phyloP scores from a whole-genome alignment of 306 rosid species.

The Rosa persica region DNA sequence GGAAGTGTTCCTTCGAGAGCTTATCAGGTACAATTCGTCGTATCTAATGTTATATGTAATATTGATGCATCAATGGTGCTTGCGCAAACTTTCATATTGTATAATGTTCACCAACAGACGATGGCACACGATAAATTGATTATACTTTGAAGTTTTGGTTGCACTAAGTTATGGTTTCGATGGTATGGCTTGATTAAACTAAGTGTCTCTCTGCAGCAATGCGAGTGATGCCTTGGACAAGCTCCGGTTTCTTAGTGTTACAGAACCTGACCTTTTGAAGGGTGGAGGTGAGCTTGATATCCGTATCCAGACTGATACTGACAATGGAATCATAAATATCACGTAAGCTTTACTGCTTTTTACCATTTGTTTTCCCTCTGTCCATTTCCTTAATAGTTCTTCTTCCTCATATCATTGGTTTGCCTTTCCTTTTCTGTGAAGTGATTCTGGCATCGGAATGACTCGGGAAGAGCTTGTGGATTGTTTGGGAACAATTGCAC shows the following conservation, averaged over 20 bases:
- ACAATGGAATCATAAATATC: slow-evolving; percentile 74
- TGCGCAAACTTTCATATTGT: background rate
- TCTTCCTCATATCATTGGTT: background rate
- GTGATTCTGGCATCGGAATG: slow-evolving; percentile 97
- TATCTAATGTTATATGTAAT: background rate
- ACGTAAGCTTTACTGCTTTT: slow-evolving; percentile 46
- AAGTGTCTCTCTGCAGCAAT: slow-evolving; percentile 49
- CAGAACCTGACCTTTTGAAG: slow-evolving; percentile 71
- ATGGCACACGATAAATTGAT: background rate
- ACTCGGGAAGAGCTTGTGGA: slow-evolving; percentile 85
- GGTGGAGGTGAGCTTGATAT: slow-evolving; percentile 78
- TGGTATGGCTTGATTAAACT: background rate
- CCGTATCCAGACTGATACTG: slow-evolving; percentile 78
- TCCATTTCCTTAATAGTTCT: background rate
- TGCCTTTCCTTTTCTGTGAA: slow-evolving; percentile 32
- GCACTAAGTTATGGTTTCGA: background rate
- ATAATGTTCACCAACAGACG: background rate
- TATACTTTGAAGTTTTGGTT: background rate
- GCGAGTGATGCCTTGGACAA: slow-evolving; percentile 99
- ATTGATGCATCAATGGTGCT: background rate
- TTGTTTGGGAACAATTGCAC: slow-evolving; percentile 99
- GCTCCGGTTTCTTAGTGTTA: slow-evolving; percentile 85
- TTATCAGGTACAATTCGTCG: slow-evolving; percentile 59
- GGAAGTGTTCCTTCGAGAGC: slow-evolving; percentile 96
- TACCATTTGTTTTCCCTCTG: background rate